Percentiles rank a stretch among this genome's conserved stretches.
Evolutionary conservation across 768 basidiomycete species (phyloP).

Genomic region (Amanita phalloides): DNA sequence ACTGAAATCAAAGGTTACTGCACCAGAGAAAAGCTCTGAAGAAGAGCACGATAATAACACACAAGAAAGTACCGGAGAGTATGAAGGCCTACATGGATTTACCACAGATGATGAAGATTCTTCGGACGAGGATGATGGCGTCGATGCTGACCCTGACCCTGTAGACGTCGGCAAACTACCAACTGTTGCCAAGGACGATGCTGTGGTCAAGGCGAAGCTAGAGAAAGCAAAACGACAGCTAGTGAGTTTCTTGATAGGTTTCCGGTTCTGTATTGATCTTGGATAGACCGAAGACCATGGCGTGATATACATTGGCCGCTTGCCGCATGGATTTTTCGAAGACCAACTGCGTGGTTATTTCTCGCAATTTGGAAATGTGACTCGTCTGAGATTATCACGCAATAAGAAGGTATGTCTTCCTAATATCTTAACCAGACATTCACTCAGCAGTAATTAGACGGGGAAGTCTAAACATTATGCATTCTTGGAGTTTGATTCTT

Average conservation of each 20-base stretch:
- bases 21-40: background rate
- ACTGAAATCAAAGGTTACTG: background rate
- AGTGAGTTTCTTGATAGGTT: conserved; percentile 30
- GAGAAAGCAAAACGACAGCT: conserved; percentile 54
- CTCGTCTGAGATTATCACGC: conserved; percentile 80
- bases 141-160: conserved; percentile 19
- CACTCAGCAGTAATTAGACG: conserved; percentile 40
- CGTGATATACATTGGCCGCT: conserved; percentile 79
- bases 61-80: conserved; percentile 17
- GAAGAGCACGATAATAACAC: conserved; percentile 3
- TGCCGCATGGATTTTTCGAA: conserved; percentile 98
- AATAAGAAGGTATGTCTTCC: conserved; percentile 68
- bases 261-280: conserved; percentile 1
- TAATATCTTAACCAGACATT: background rate
- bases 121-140: conserved; percentile 67
- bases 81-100: conserved; percentile 54
- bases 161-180: conserved; percentile 44
- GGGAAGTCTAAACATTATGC: conserved; percentile 96
- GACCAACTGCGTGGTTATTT: conserved; percentile 90
- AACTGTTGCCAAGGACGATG: conserved; percentile 83
- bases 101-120: conserved; percentile 71
- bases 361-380: conserved; percentile 86
- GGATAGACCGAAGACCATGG: conserved; percentile 53
- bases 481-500: conserved; percentile 89
- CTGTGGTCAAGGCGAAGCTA: conserved; percentile 54